Base-by-base conservation (phyloP, 495 filamentous ascomycete genomes). In the Diplogelasinospora grovesii region DNA sequence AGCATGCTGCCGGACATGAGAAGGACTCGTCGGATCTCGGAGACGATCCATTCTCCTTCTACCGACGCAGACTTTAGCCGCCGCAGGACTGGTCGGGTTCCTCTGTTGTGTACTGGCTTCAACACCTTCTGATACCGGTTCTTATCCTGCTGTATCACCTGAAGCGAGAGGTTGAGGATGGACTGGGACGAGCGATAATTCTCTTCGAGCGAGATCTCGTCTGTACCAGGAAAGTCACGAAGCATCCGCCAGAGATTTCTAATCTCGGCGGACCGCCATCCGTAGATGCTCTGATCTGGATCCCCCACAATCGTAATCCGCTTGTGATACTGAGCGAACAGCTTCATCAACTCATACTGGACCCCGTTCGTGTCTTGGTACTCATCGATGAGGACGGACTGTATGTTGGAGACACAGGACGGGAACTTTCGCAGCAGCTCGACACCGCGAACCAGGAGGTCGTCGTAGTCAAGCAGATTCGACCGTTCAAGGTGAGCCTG, bases 231-330 rank as follows among this genome's bases (percentile, higher is more conserved):
- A 53, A 88, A 96, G 28, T 81, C 77, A 26, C 64, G 65, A 43
- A 85, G 75, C 78, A 99, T 82, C 2, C 82, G 73, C 45, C 75
- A 74, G 25, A 97, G 69, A 57, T 99, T 99, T 57, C 83, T 78
- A 48, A 93, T 89, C 61, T 99, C 92, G 15, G 93, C 93, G 4
- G 87, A 90, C n/a, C 93, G 82, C 69, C 94, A 99, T 4, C 90
- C 86, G 54, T 99, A 99, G 37, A 99, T 99, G 50, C 89, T 95
- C 55, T 99, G 93, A 57, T 99, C 92, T 6, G 93, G 93, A 56
- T 99, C 92, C 10, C 93, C 92, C 11, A 99, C 93, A 35, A 95
- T 86, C 8, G 92, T 97, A 43, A 99, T 88, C 13, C 80, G 70
- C 39, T 78, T 75, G 31, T 75, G 69, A 23, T 68, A 56, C 18